Conservation (phyloP, 2,329 filamentous ascomycete genomes). For the Monosporascus sp. region DNA sequence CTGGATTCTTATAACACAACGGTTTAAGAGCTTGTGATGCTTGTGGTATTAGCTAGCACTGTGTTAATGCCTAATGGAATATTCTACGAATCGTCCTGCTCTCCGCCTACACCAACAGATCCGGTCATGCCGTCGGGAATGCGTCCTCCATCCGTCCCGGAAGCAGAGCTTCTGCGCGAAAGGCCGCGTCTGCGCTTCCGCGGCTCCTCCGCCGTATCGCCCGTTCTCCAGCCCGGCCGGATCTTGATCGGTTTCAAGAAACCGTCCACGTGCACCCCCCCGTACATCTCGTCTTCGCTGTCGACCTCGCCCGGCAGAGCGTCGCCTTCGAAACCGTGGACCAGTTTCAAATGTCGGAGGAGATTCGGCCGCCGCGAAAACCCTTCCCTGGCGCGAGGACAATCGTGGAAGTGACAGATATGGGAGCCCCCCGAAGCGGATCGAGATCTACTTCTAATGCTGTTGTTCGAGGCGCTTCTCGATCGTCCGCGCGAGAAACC, state of each 20-base stretch:
- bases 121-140: background rate
- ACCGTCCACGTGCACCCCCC: constrained; percentile 63
- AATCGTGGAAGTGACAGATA: constrained; percentile 32
- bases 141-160: background rate
- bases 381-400: constrained; percentile 27
- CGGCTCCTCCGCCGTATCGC: constrained; percentile 21
- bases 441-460: constrained; percentile 11
- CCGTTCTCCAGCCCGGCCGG: constrained; percentile 41
- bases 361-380: constrained; percentile 33
- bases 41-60: background rate
- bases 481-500: constrained; percentile 4
- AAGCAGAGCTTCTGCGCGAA: background rate
- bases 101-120: constrained; percentile 2
- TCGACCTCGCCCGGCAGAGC: constrained; percentile 29
- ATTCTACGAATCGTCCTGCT: constrained; percentile 1
- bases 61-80: background rate
- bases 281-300: constrained; percentile 50
- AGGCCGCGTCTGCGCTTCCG: constrained; percentile 4
- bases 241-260: constrained; percentile 54
- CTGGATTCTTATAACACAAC: background rate
- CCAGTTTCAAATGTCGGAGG: constrained; percentile 36
- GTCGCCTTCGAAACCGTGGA: constrained; percentile 29
- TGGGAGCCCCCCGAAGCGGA: constrained; percentile 16
- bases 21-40: background rate
- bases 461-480: background rate